Base-by-base conservation (phyloP, 345 rosid species). In the Fremontodendron californicum region DNA sequence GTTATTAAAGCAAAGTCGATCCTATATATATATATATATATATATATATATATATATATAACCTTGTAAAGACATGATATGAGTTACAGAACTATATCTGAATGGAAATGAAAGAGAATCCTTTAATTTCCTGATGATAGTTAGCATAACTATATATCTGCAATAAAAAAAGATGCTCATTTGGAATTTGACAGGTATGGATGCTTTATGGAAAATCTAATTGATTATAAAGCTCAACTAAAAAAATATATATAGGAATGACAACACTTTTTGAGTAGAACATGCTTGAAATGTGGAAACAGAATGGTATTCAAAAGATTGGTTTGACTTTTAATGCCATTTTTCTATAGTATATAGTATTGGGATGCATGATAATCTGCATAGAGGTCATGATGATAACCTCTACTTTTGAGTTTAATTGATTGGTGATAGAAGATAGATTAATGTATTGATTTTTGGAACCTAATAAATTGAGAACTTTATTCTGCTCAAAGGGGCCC, bases 211-310 rank as follows among this genome's bases (percentile, higher is more conserved):
- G 48, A 6, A 78, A 43, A 23, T 74, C 16, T 74, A 9, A 55
- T 74, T 74, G 66, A 57, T 74, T 57, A 58, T 57, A 74, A 55
- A 40, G 66, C 77, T 58, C 54, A 58, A 74, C 66, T 29, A 29
- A 18, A 45, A 39, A 42, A 68, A 35, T 45, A 45, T 74, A 27
- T 11, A 46, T 23, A 65, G 27, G 29, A n/a, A 70, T 60, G 65
- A 40, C 74, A 18, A n/a, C 63, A 45, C 51, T 58, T 40, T 49
- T 75, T 21, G 42, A 67, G 25, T 23, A 45, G 55, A 58, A 78
- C 79, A 23, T 84, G 86, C 81, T 78, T 54, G 84, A 78, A 76
- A 76, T 74, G 82, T 71, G 77, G 84, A 74, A 86, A 82, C 82
- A 71, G 31, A 77, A 54, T 40, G 73, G 63, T 64, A 71, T 43